Conservation (phyloP, 768 basidiomycete genomes). For the Boletus sp. region DNA sequence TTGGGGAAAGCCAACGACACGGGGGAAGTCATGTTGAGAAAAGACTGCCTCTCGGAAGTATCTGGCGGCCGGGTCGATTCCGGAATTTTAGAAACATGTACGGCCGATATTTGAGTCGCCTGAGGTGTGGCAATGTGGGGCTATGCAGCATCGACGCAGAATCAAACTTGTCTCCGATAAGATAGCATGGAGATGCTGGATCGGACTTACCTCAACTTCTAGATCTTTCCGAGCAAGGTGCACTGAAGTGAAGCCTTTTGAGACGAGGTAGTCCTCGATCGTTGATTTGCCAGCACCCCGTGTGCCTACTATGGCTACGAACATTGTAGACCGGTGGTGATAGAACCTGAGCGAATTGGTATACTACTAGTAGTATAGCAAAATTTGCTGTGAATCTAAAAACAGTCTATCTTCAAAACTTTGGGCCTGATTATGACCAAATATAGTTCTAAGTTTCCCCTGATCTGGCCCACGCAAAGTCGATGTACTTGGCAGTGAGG, state of each 20-base stretch:
- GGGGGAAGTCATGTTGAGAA: conserved; percentile 24
- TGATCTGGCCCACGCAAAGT: no score
- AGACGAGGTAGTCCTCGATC: conserved; percentile 58
- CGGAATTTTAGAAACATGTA: neutral
- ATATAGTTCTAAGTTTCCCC: neutral
- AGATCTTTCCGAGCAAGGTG: conserved; percentile 30
- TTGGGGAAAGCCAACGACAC: conserved; percentile 18
- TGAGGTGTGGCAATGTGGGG: neutral
- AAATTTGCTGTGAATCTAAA: neutral
- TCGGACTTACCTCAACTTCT: conserved; percentile 17
- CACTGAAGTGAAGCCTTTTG: conserved; percentile 57
- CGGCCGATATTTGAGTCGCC: neutral
- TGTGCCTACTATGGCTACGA: conserved; percentile 67
- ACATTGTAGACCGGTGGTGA: conserved; percentile 41
- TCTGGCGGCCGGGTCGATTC: neutral
- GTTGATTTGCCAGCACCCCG: conserved; percentile 59
- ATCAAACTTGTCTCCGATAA: neutral
- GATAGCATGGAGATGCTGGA: neutral
- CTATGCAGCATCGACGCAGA: conserved; percentile 4
- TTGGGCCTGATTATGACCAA: neutral
- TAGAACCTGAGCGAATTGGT: neutral
- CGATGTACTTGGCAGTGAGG: no score
- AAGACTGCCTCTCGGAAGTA: conserved; percentile 10
- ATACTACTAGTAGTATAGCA: no score
- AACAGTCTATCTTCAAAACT: no score